Evolutionary conservation across 208 protist genomes (phyloP).

Genomic region (Entamoeba histolytica): DNA sequence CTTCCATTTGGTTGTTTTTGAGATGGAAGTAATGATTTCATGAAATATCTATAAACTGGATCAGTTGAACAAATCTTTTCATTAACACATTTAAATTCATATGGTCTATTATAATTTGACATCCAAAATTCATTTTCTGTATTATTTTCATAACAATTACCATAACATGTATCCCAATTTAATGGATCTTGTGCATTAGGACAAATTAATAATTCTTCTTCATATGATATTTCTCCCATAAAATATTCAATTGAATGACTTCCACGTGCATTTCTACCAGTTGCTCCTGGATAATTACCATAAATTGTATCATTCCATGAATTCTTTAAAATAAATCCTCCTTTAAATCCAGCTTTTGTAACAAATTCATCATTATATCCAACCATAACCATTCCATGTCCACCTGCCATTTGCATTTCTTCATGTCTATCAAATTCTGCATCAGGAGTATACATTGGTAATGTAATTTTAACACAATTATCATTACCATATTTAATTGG

Average conservation of each 20-base stretch:
- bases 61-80: background rate
- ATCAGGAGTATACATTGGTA: background rate
- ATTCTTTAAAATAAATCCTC: background rate
- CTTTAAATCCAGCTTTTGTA: background rate
- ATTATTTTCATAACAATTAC: background rate
- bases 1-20: background rate
- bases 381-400: background rate
- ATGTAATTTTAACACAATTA: background rate
- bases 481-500: background rate
- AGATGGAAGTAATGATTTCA: background rate
- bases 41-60: background rate
- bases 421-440: background rate
- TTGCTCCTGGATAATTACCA: background rate
- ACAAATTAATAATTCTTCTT: background rate
- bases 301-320: background rate
- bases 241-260: background rate
- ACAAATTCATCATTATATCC: background rate
- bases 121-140: background rate
- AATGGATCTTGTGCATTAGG: background rate
- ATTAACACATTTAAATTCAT: background rate
- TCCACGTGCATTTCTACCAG: background rate
- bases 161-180: background rate
- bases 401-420: background rate
- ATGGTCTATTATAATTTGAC: background rate
- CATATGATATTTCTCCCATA: background rate